Conservation (phyloP, 2,329 filamentous ascomycete species). For the Hymenoscyphus occultus region DNA sequence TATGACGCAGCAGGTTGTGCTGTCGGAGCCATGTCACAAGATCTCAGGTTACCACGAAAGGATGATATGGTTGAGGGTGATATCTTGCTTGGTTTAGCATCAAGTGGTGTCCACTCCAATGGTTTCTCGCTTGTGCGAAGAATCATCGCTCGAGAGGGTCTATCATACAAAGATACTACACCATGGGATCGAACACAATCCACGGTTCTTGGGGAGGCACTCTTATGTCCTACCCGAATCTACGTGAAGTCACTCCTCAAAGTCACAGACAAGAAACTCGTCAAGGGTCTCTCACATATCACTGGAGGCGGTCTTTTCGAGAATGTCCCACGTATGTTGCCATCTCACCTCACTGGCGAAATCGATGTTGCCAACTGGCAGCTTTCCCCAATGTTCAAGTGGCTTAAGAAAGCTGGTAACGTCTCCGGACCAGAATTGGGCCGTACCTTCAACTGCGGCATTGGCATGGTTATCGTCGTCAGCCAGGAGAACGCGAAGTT, state of each 20-base stretch:
- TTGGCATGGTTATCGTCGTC: conserved; percentile 92
- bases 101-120: conserved; percentile 89
- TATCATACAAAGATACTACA: conserved; percentile 68
- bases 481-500: conserved; percentile 59
- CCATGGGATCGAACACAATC: conserved; percentile 66
- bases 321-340: conserved; percentile 93
- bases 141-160: conserved; percentile 70
- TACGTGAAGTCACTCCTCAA: conserved; percentile 83
- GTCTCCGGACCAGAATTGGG: conserved; percentile 79
- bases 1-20: conserved; percentile 93
- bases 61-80: conserved; percentile 78
- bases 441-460: conserved; percentile 88
- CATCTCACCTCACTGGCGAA: conserved; percentile 71
- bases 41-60: conserved; percentile 70
- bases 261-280: conserved; percentile 56
- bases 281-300: conserved; percentile 96
- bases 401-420: conserved; percentile 73
- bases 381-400: conserved; percentile 76
- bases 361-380: conserved; percentile 76
- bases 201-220: conserved; percentile 65
- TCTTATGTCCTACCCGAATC: conserved; percentile 88
- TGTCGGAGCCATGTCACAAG: conserved; percentile 73
- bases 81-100: conserved; percentile 79
- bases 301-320: conserved; percentile 90
- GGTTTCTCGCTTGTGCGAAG: conserved; percentile 95